Conservation (phyloP, 352 stramenopile genomes). For the Hyaloperonospora arabidopsidis region DNA sequence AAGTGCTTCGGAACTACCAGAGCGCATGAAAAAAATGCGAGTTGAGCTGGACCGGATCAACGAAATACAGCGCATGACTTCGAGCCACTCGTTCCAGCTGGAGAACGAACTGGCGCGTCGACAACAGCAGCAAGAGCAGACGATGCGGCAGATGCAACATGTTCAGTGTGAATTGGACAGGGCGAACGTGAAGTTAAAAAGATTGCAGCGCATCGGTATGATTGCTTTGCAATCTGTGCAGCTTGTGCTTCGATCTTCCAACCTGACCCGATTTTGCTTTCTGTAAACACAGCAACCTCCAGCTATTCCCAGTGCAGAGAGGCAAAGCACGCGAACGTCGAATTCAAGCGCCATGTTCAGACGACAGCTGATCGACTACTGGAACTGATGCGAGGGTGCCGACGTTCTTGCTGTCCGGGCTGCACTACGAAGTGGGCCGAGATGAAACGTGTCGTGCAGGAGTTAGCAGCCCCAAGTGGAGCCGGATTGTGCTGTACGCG, state of each 20-base stretch:
- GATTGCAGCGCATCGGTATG: conserved; percentile 35
- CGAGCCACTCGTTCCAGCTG: conserved; percentile 30
- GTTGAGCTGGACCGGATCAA: conserved; percentile 15
- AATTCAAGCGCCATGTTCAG: conserved; percentile 8
- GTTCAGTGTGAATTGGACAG: conserved; percentile 23
- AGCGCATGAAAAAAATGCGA: conserved; percentile 20
- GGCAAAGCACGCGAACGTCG: conserved; percentile 7
- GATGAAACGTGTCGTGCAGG: conserved; percentile 9
- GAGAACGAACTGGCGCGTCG: conserved; percentile 21
- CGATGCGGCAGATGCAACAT: conserved; percentile 11
- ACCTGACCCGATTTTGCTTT: conserved; percentile 7
- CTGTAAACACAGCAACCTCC: conserved; percentile 13
- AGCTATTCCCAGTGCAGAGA: conserved; percentile 14
- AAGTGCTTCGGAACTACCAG: conserved; percentile 9
- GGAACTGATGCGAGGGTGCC: conserved; percentile 11
- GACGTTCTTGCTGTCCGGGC: conserved; percentile 7
- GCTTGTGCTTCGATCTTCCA: conserved; percentile 4
- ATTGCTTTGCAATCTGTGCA: conserved; percentile 1
- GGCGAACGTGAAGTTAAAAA: conserved; percentile 19
- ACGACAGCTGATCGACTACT: conserved; percentile 10
- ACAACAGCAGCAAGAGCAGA: conserved; percentile 25
- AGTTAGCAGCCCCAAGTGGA: conserved; percentile 6
- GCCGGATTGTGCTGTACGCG: conserved; percentile 5
- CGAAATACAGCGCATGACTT: conserved; percentile 25
- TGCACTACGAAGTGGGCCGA: conserved; percentile 14